Percentiles rank a stretch among this genome's conserved stretches.
Evolutionary conservation across 2,329 filamentous ascomycete genomes (phyloP).

Genomic region (Fusarium oligoseptatum): DNA sequence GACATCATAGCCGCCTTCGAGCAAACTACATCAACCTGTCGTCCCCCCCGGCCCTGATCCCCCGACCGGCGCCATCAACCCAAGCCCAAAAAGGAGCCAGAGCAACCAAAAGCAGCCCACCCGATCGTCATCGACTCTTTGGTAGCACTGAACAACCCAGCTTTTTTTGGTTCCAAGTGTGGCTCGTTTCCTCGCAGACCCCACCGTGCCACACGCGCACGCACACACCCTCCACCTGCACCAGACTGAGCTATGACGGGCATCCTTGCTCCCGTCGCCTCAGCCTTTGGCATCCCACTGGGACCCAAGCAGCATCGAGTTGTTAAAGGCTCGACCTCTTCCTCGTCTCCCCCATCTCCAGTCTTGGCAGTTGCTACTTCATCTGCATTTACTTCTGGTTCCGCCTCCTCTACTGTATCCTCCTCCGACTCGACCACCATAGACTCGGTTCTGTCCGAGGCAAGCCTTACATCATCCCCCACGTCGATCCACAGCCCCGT

Average conservation of each 20-base stretch:
- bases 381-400: conserved; percentile 29
- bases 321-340: conserved; percentile 36
- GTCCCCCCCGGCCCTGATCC: conserved; percentile 10
- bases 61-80: not conserved
- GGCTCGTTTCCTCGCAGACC: conserved; percentile 28
- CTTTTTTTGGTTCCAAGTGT: conserved; percentile 21
- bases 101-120: conserved; percentile 37
- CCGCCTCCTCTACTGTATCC: conserved; percentile 10
- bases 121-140: conserved; percentile 35
- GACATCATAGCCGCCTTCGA: conserved; percentile 5
- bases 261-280: conserved; percentile 50
- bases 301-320: conserved; percentile 43
- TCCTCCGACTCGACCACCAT: conserved; percentile 34
- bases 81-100: conserved; percentile 19
- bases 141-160: conserved; percentile 2
- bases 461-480: conserved; percentile 39
- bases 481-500: conserved; percentile 9
- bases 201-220: conserved; percentile 35
- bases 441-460: conserved; percentile 36
- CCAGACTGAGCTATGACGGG: conserved; percentile 46
- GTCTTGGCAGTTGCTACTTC: conserved; percentile 22
- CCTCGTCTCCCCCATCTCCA: conserved; percentile 28
- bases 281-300: conserved; percentile 52
- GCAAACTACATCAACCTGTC: conserved; percentile 11
- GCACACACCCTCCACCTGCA: conserved; percentile 10